Base-by-base conservation (phyloP, 768 basidiomycete genomes). In the Termitomyces sp. region DNA sequence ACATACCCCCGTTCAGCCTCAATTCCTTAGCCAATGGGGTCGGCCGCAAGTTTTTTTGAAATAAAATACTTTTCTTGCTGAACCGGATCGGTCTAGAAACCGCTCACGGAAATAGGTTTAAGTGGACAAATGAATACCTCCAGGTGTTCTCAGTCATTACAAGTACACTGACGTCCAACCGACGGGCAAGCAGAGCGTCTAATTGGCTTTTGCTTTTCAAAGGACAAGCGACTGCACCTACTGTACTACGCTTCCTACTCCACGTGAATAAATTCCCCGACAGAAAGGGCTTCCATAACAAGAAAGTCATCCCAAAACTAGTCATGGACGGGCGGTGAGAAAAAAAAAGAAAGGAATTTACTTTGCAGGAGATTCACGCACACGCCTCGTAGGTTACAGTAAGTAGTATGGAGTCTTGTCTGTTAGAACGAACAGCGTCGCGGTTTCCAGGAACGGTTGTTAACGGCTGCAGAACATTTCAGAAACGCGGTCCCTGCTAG, bases 401-500 rank as follows among this genome's bases (percentile, higher is more conserved):
- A 38, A 38, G 40, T 38, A 38, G 38, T 74, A 77, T 4, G 75
- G 76, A 36, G 14, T 36, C 12, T 33, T 74, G 65, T 70, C 73
- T 73, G 55, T 77, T 67, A 13, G 75, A 74, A 14, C 75, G 71
- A 12, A 78, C 69, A 56, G 77, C 47, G n/a, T 77, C 76, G 8
- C 63, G 72, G 30, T 32, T 53, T 64, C 76, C 77, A 78, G 28
- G 64, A 70, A 1, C 75, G 74, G 8, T 58, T 64, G 4, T 51
- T 52, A 0, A 78, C 73, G 14, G 70, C 75, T 76, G 42, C 14
- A 16, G 13, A 26, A 46, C 38, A 38, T 47, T 14, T 24, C 14
- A 18, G 49, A 40, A 12, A 20, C 18, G 53, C 6, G 44, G 35
- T 35, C 22, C 26, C 33, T 42, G 18, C 7, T 40, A 20, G 28